Base-by-base conservation (phyloP, 202 grass and related monocot species). In the Setaria italica region DNA sequence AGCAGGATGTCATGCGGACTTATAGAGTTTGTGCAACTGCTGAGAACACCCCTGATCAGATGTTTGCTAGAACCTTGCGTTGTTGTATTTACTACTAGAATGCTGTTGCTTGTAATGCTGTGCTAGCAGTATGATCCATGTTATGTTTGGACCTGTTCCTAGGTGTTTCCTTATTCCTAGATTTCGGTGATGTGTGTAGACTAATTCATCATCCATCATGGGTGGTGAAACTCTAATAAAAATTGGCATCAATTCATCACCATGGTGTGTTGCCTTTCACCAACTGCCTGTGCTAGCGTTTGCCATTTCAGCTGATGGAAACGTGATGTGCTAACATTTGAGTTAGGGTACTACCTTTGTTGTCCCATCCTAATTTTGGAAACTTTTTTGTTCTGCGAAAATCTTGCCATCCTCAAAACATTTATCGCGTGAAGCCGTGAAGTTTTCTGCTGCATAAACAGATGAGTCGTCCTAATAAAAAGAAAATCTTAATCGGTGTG, bases 1-100 rank as follows among this genome's bases (percentile, higher is more conserved):
- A 41, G 39, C 39, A 41, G 39, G 30, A 42, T 60, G 75, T 2
- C 13, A 30, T 30, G 75, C 37, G 3, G 37, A 9, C 88, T 20
- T 20, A 25, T 69, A 45, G 80, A 47, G 67, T 48, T 25, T 83
- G 41, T 73, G 39, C 25, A 14, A 15, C 55, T 57, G 7, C 56
- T 39, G 70, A 50, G 55, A 13, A 39, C 17, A 35, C 34, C 7
- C 43, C 33, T 34, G 48, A 54, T 53, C 30, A 37, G n/a, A 78
- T 78, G 73, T 15, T 85, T 85, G 39, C 29, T 68, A 35, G 54
- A 39, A 47, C 19, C 70, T 78, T 71, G 54, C 69, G 50, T 47
- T 56, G 51, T 58, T 47, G 16, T 57, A 68, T 76, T 76, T n/a
- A 15, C 21, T n/a, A 6, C 29, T 32, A 34, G 33, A 21, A 30